Evolutionary conservation across 129 eudicot species (phyloP).

Genomic region (Dittrichia graveolens): DNA sequence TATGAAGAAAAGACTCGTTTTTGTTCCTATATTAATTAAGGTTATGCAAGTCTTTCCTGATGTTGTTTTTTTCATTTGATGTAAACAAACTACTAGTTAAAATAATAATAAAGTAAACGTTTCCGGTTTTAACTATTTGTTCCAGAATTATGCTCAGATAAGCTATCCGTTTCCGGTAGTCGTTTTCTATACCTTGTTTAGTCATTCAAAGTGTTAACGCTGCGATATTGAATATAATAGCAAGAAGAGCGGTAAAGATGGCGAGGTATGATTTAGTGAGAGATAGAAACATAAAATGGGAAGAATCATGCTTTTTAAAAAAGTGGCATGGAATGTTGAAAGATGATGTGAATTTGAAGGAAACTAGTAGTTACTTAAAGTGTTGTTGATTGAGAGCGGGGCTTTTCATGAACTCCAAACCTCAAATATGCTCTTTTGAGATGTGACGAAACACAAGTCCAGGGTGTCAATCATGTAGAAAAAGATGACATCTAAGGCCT

Average conservation of each 20-base stretch:
- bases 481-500: not conserved
- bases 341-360: slow-evolving; percentile 36
- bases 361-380: slow-evolving; percentile 23
- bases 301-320: not conserved
- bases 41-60: slow-evolving; percentile 8
- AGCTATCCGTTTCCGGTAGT: no score
- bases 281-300: not conserved
- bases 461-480: not conserved
- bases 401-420: slow-evolving; percentile 22
- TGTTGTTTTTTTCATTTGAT: slow-evolving; percentile 14
- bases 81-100: slow-evolving; percentile 5
- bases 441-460: not conserved
- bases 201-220: no score
- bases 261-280: no score
- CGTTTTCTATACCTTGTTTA: no score
- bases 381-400: slow-evolving; percentile 26
- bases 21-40: slow-evolving; percentile 21
- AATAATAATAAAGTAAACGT: not conserved
- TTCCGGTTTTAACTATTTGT: not conserved
- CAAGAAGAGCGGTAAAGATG: no score
- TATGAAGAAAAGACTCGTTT: slow-evolving; percentile 5
- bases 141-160: no score
- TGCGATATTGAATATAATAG: no score
- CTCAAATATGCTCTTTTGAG: not conserved
- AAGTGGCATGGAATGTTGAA: slow-evolving; percentile 29